Base-by-base conservation (phyloP, 306 rosid species). In the Begonia peltatifolia region DNA sequence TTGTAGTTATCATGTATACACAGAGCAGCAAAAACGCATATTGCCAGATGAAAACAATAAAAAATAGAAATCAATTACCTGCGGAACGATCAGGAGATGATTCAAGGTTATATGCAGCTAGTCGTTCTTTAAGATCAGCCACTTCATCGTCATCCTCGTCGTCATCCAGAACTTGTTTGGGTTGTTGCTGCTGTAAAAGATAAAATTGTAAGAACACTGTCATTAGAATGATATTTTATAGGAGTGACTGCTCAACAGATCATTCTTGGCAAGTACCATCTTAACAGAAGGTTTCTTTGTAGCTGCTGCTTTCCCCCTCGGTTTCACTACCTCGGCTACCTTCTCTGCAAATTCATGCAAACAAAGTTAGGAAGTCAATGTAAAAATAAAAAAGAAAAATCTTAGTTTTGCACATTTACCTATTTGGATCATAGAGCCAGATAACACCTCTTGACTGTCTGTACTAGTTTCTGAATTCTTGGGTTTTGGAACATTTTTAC, bases 91-190 rank as follows among this genome's bases (percentile, higher is more conserved):
- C 94, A 17, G 88, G 71, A 35, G 99, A 80, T 47, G 95, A 65
- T 2, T 68, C 87, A 0, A 90, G 72, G 65, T 80, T 90, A 54
- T 90, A 90, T 18, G 95, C 92, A 54, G 99, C 99, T 41, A 90
- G 87, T 20, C 99, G 87, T 46, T 90, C 87, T 73, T 86, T 87
- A 69, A 90, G 89, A 10, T 79, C 93, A 6, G 63, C 71, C 50
- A 90, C 67, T 36, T 86, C 83, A 0, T 72, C 82, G 12, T 71
- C 84, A 11, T 65, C 77, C 2, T 59, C 62, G 12, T 71, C 84
- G 6, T 64, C 76, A 10, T 57, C 61, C 12, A 70, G 10, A 16
- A 53, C 62, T 12, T 35, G 46, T 47, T 55, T 11, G 8, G 68
- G 15, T 50, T 62, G 63, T 38, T 41, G 79, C 87, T 80, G 82